Evolutionary conservation across 164 flowering plant species (phyloP).

Genomic region (Amborella trichopoda): DNA sequence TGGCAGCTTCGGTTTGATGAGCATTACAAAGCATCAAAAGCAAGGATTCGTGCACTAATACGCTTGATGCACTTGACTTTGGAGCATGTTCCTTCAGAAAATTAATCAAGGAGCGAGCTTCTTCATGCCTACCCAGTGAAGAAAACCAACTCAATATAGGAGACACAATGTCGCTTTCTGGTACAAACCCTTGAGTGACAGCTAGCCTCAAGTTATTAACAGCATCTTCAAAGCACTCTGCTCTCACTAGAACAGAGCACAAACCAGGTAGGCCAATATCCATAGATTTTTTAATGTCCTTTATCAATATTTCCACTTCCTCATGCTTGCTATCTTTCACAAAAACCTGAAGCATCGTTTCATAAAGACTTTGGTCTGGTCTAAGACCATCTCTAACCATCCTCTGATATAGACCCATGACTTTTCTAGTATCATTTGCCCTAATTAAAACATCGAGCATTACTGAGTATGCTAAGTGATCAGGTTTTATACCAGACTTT

Average conservation of each 20-base stretch:
- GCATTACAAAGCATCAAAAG: conserved; percentile 7
- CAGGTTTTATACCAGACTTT: conserved; percentile 74
- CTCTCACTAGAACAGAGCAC: conserved; percentile 53
- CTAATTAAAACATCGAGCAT: conserved; percentile 73
- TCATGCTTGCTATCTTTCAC: conserved; percentile 35
- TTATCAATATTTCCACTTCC: conserved; percentile 31
- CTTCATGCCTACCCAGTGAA: conserved; percentile 45
- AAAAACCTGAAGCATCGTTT: conserved; percentile 40
- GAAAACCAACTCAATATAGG: conserved; percentile 49
- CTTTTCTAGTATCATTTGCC: conserved; percentile 42
- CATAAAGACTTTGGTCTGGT: conserved; percentile 56
- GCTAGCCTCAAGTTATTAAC: conserved; percentile 44
- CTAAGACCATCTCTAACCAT: conserved; percentile 56
- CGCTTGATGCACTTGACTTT: conserved; percentile 8
- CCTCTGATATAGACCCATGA: conserved; percentile 38
- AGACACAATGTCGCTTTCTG: conserved; percentile 42
- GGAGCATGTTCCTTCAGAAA: conserved; percentile 36
- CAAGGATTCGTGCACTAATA: conserved; percentile 5
- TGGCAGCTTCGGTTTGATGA: conserved; percentile 8
- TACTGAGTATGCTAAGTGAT: conserved; percentile 70
- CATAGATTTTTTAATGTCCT: conserved; percentile 53
- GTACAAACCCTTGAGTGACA: conserved; percentile 32
- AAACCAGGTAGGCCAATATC: conserved; percentile 42
- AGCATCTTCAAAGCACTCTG: conserved; percentile 60
- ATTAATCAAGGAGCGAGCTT: conserved; percentile 51